Conservation (phyloP, 768 basidiomycete species). For the Auricularia heimuer region DNA sequence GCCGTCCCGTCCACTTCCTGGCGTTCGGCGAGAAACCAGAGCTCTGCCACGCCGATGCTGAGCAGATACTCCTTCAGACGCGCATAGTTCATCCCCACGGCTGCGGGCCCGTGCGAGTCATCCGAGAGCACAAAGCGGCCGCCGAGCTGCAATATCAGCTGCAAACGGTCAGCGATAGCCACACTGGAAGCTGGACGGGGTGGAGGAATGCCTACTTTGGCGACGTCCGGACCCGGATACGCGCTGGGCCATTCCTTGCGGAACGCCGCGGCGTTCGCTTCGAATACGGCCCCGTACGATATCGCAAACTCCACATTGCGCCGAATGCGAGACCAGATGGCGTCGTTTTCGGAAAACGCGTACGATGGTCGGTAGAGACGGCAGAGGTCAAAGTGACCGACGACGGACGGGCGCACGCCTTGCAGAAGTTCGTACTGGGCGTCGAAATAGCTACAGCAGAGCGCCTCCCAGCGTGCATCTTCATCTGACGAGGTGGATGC, state of each 20-base stretch:
- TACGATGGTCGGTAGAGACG: slow-evolving; percentile 68
- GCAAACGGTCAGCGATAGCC: slow-evolving; percentile 6
- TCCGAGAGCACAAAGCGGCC: slow-evolving; percentile 86
- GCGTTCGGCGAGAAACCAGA: slow-evolving; percentile 48
- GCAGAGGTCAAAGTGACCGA: slow-evolving; percentile 92
- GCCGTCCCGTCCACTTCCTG: slow-evolving; percentile 16
- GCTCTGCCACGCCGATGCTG: slow-evolving; percentile 45
- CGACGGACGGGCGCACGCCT: slow-evolving; percentile 71
- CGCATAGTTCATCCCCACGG: slow-evolving; percentile 80
- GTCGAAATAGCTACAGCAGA: slow-evolving; percentile 73
- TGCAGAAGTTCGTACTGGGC: slow-evolving; percentile 64
- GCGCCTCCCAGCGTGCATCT: slow-evolving; percentile 23
- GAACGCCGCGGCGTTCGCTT: slow-evolving; percentile 87
- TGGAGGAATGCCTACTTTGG: slow-evolving; percentile 40
- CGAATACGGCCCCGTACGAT: slow-evolving; percentile 83
- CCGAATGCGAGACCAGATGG: slow-evolving; percentile 53
- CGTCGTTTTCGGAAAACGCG: slow-evolving; percentile 43
- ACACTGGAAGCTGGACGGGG: slow-evolving; percentile 2
- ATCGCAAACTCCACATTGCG: slow-evolving; percentile 68
- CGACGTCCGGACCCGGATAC: slow-evolving; percentile 74
- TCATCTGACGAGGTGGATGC: slow-evolving; percentile 16
- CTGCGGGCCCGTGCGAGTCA: slow-evolving; percentile 86
- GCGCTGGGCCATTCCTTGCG: slow-evolving; percentile 81
- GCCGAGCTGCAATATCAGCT: slow-evolving; percentile 61
- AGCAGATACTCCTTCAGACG: slow-evolving; percentile 55